Base-by-base conservation (phyloP, 2,329 filamentous ascomycete genomes). In the Sporothrix mexicana region DNA sequence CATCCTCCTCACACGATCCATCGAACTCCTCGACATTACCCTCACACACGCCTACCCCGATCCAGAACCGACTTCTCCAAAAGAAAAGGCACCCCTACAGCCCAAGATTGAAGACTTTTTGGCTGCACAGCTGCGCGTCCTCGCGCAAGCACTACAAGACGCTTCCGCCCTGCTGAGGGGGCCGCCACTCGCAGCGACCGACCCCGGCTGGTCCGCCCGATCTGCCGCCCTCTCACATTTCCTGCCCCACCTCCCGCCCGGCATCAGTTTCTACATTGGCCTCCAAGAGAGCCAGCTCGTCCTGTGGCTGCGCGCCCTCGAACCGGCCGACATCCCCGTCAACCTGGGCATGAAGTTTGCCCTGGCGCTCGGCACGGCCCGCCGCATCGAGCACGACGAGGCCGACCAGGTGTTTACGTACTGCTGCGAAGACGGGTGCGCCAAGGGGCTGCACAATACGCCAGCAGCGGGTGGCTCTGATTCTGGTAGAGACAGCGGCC, bases 21-120 rank as follows among this genome's bases (percentile, higher is more conserved):
- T 98, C 75, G 93, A 97, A 80, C 89, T 97, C 64, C 90, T 97
- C 68, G 89, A 92, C 77, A 88, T 97, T 17, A 93, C 92, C 61
- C 87, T 92, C 41, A 91, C 90, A 84, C 92, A 92, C 49, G 74
- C 70, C 20, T 76, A 69, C 47, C 77, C 36, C 25, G 20, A 59
- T 1, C 12, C 67, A 3, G 1, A 70, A 41, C 7, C 12, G 7
- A 20, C 47, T 8, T 20, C 45, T 15, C 8, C 43, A 47, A 64
- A 7, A 9, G n/a, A 1, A 45, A 68, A 12, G 43, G 6, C 17
- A 7, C 7, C 23, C 5, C 6, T 15, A 15, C 25, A 13, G 15
- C 55, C 55, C 9, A 41, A 36, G 4, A 55, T 47, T 0, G 74
- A 67, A 5, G 36, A 80, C 30, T 87, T 88, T 72, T 84, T 90